Evolutionary conservation across 2,329 filamentous ascomycete genomes (phyloP).

Genomic region (Trichophyton rubrum): DNA sequence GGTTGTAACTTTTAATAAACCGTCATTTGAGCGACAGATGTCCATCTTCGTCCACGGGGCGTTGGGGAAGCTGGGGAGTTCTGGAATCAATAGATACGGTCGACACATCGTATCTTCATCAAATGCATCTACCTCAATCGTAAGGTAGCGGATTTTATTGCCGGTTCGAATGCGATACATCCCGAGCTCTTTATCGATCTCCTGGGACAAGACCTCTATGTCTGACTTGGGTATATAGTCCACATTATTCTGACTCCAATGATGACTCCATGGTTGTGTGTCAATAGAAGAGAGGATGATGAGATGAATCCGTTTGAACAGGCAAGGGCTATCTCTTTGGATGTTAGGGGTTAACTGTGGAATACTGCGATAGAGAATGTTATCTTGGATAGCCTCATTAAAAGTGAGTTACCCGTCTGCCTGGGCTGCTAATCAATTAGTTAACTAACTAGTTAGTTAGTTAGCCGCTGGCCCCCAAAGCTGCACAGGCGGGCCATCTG

Average conservation of each 20-base stretch:
- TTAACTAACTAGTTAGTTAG: no score
- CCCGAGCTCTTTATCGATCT: not conserved
- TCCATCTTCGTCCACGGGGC: slow-evolving; percentile 18
- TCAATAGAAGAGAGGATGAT: not conserved
- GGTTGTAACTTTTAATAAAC: not conserved
- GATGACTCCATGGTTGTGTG: not conserved
- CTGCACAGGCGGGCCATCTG: no score
- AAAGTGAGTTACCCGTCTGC: no score
- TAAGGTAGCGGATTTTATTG: slow-evolving; percentile 14
- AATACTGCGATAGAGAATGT: no score
- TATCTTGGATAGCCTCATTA: no score
- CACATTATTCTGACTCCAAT: not conserved
- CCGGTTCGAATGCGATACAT: not conserved
- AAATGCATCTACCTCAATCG: slow-evolving; percentile 17
- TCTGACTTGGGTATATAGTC: not conserved
- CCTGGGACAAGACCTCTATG: not conserved
- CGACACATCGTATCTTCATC: slow-evolving; percentile 23
- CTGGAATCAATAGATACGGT: slow-evolving; percentile 22
- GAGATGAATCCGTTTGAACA: no score
- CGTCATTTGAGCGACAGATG: slow-evolving; percentile 12
- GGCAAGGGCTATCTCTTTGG: no score
- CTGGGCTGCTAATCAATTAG: no score
- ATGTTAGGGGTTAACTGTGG: no score
- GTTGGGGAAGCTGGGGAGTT: slow-evolving; percentile 18
- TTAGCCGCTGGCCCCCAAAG: no score